phyloP scores from a whole-genome alignment of 2,329 filamentous ascomycete genomes.

The Trichoderma pleuroti region DNA sequence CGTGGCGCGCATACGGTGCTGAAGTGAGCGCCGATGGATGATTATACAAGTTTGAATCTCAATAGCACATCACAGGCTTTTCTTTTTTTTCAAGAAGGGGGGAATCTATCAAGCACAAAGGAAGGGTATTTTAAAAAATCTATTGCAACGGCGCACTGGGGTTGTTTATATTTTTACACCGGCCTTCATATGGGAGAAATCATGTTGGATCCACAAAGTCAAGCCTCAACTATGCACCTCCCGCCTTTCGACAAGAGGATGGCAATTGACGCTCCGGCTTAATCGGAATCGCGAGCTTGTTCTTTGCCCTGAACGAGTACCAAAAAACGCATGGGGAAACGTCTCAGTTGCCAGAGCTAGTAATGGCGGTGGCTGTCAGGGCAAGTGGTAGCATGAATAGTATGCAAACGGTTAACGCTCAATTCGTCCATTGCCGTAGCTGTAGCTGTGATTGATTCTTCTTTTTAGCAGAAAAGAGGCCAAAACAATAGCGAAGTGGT shows the following conservation, averaged over 20 bases:
- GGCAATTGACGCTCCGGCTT: slow-evolving; percentile 97
- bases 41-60: not conserved
- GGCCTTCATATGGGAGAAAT: not conserved
- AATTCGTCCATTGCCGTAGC: not conserved
- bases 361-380: slow-evolving; percentile 51
- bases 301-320: slow-evolving; percentile 84
- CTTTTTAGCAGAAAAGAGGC: not conserved
- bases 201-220: slow-evolving; percentile 89
- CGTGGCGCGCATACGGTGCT: slow-evolving; percentile 89
- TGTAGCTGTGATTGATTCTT: not conserved
- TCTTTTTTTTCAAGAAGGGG: not conserved
- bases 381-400: slow-evolving; percentile 34
- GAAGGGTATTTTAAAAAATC: not conserved
- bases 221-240: slow-evolving; percentile 87
- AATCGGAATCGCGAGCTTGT: slow-evolving; percentile 75
- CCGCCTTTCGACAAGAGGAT: slow-evolving; percentile 72
- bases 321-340: slow-evolving; percentile 66
- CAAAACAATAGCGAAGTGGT: not conserved
- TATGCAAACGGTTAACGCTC: not conserved
- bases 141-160: not conserved
- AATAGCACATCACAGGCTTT: not conserved
- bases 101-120: not conserved
- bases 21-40: slow-evolving; percentile 58
- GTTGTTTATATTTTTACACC: not conserved
- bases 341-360: slow-evolving; percentile 59